These are phyloP conservation scores for Schizophyllum amplum DNA, from an alignment of 1,284 basidiomycete species.

Conservation along the genomic window DNA sequence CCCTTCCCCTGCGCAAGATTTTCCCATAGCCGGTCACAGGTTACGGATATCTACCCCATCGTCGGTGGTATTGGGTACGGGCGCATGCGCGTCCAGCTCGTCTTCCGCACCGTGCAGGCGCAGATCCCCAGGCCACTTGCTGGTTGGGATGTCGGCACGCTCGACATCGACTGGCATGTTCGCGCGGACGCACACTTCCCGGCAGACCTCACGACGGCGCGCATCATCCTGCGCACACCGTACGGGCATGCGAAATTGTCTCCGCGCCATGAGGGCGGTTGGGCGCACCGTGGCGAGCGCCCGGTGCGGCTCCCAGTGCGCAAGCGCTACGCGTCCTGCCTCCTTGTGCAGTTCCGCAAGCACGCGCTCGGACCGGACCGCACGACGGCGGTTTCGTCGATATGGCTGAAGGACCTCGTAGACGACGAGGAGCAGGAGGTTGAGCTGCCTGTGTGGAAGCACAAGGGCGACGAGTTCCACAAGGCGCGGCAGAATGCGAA, in stretches of 20 bases:
- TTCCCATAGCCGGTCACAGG: slow-evolving; percentile 41
- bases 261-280: slow-evolving; percentile 21
- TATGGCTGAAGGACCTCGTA: slow-evolving; percentile 60
- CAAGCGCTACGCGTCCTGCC: slow-evolving; percentile 40
- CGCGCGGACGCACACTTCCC: slow-evolving; percentile 30
- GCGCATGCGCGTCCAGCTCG: slow-evolving; percentile 43
- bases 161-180: slow-evolving; percentile 38
- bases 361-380: slow-evolving; percentile 31
- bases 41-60: slow-evolving; percentile 46
- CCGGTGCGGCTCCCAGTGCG: slow-evolving; percentile 42
- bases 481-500: slow-evolving; percentile 11
- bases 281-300: slow-evolving; percentile 22
- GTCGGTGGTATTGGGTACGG: slow-evolving; percentile 64
- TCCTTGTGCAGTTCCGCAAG: slow-evolving; percentile 54
- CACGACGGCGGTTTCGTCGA: slow-evolving; percentile 50
- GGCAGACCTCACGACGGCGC: slow-evolving; percentile 34
- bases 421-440: slow-evolving; percentile 37
- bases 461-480: neutral
- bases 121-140: slow-evolving; percentile 50
- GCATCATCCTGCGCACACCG: slow-evolving; percentile 39
- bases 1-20: slow-evolving; percentile 36
- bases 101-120: slow-evolving; percentile 58
- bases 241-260: slow-evolving; percentile 28
- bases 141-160: slow-evolving; percentile 72
- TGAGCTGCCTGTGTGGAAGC: slow-evolving; percentile 21